Evolutionary conservation across 345 rosid species (phyloP).

Genomic region (Ailanthus altissimus): DNA sequence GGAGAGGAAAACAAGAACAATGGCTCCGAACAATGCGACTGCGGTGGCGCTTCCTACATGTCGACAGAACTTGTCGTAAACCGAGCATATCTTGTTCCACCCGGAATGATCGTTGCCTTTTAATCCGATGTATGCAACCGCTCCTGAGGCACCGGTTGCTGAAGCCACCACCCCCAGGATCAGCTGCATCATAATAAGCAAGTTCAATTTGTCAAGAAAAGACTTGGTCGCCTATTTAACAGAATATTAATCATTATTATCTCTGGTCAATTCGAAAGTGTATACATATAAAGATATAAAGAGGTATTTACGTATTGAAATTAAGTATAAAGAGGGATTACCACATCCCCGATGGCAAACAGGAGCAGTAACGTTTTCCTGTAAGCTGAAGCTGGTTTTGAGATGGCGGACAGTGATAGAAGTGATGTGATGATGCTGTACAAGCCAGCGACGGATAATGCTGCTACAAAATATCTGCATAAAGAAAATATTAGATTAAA

Average conservation of each 20-base stretch:
- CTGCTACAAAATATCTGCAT: slow-evolving; percentile 67
- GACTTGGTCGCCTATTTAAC: no score
- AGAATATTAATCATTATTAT: no score
- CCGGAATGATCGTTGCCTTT: slow-evolving; percentile 56
- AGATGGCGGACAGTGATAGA: slow-evolving; percentile 48
- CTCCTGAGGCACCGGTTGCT: slow-evolving; percentile 76
- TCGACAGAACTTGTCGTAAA: slow-evolving; percentile 61
- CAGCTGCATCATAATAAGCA: slow-evolving; percentile 42
- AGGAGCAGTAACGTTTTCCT: slow-evolving; percentile 38
- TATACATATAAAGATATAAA: no score
- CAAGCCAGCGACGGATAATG: slow-evolving; percentile 57
- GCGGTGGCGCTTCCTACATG: slow-evolving; percentile 50
- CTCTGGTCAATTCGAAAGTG: no score
- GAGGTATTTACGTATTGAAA: background rate
- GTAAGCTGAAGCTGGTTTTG: slow-evolving; percentile 36
- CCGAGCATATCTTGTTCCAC: slow-evolving; percentile 62
- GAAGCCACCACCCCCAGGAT: slow-evolving; percentile 73
- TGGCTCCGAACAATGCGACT: slow-evolving; percentile 49
- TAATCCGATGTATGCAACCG: slow-evolving; percentile 66
- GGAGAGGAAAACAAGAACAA: slow-evolving; percentile 60
- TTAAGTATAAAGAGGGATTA: slow-evolving; percentile 20
- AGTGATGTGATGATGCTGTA: slow-evolving; percentile 56
- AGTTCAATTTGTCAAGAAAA: no score
- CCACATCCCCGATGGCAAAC: slow-evolving; percentile 55
- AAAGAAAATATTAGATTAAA: background rate